These are phyloP conservation scores for Trichophyton rubrum DNA, from an alignment of 2,329 filamentous ascomycete genomes.

Conservation along the genomic window DNA sequence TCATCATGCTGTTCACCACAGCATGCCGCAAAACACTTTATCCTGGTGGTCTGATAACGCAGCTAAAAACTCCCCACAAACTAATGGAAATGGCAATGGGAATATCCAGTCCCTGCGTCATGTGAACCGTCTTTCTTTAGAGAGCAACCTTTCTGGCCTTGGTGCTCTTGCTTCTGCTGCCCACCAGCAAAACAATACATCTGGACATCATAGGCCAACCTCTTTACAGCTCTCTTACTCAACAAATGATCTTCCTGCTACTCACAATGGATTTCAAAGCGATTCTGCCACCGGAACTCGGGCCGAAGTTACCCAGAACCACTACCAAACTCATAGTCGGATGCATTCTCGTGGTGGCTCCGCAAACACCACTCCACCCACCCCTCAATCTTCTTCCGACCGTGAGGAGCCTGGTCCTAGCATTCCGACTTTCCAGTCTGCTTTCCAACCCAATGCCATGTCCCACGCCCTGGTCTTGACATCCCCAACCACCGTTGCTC, in stretches of 20 bases:
- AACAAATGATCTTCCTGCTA: conserved; percentile 72
- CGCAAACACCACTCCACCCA: conserved; percentile 8
- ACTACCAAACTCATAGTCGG: conserved; percentile 59
- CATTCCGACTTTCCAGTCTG: conserved; percentile 54
- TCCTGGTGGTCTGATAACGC: conserved; percentile 29
- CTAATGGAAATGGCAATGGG: conserved; percentile 13
- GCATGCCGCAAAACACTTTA: conserved; percentile 44
- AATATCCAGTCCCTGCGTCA: conserved; percentile 21
- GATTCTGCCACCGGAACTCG: conserved; percentile 45
- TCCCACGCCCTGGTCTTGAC: conserved; percentile 59
- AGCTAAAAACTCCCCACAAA: conserved; percentile 19
- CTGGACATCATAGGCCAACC: conserved; percentile 35
- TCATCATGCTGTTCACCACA: conserved; percentile 53
- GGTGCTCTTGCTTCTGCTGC: conserved; percentile 9
- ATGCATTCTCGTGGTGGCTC: conserved; percentile 28
- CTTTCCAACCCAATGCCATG: conserved; percentile 65
- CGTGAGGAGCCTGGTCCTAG: conserved; percentile 36
- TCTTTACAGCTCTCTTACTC: conserved; percentile 74
- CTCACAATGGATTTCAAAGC: conserved; percentile 50
- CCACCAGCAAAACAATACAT: conserved; percentile 17
- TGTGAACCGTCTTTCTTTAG: conserved; percentile 34
- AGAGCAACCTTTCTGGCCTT: conserved; percentile 18
- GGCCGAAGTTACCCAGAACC: conserved; percentile 43
- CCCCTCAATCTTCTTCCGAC: conserved; percentile 22
- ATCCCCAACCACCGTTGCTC: conserved; percentile 21